Conservation (phyloP, 176 grass and related monocot species). For the Ensete ventricosum region DNA sequence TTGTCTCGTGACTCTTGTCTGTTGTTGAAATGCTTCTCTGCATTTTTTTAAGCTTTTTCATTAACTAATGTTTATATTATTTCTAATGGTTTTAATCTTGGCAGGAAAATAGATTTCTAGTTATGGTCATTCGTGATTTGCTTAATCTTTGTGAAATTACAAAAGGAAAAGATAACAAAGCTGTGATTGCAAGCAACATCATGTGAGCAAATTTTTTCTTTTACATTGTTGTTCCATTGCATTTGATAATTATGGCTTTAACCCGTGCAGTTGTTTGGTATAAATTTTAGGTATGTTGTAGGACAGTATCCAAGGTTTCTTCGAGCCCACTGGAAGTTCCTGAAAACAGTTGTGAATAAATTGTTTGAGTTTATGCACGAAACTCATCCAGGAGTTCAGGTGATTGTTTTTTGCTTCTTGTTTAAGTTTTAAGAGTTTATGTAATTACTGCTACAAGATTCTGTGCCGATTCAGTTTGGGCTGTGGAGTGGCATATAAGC, state of each 20-base stretch:
- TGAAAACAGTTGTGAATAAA: slow-evolving; percentile 98
- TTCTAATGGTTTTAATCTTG: background rate
- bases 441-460: no score
- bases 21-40: background rate
- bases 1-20: background rate
- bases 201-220: slow-evolving; percentile 35
- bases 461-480: no score
- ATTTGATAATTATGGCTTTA: background rate
- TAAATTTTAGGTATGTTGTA: slow-evolving; percentile 82
- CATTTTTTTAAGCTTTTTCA: background rate
- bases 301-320: slow-evolving; percentile 99
- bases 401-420: slow-evolving; percentile 13
- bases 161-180: slow-evolving; percentile 99
- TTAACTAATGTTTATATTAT: background rate
- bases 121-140: slow-evolving; percentile 98
- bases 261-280: slow-evolving; percentile 13
- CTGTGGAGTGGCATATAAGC: no score
- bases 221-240: background rate
- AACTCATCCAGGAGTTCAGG: slow-evolving; percentile 99
- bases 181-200: slow-evolving; percentile 99
- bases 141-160: slow-evolving; percentile 99
- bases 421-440: background rate
- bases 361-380: slow-evolving; percentile 99
- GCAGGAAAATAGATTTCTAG: slow-evolving; percentile 96
- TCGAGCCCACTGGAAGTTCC: slow-evolving; percentile 97